Base-by-base conservation (phyloP, 352 stramenopile genomes). In the Elongisporangium undulatum region DNA sequence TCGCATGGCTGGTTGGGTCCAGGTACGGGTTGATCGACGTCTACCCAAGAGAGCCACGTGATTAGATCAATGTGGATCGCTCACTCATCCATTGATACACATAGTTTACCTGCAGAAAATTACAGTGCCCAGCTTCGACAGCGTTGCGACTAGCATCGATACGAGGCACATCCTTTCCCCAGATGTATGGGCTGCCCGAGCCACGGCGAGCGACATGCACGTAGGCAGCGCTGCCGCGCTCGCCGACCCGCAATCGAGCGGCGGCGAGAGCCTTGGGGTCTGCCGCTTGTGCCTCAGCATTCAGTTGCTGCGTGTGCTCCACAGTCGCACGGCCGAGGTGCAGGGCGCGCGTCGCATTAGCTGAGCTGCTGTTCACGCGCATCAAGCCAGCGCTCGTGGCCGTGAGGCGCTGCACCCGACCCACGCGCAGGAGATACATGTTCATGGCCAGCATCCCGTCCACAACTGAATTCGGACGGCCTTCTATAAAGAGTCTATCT, bases 101-200 rank as follows among this genome's bases (percentile, higher is more conserved):
- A 24, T 6, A 1, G 15, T 13, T 6, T 53, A 81, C 69, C 65
- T 79, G 71, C 5, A 92, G 58, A 39, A 92, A 88, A 61, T 92
- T 92, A 39, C 80, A 82, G 49, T 77, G 83, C 0, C 51, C 62
- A 0, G 67, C 66, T 22, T 78, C 62, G 9, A 76, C 56, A 8
- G 52, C 51, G 56, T 88, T 90, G 52, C 34, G 34, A 17, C 59
- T 79, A 4, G 62, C 68, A 48, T 92, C 72, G 38, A 92, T 75
- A 52, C 83, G 79, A 34, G 83, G 79, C 51, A 92, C 69, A 21
- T 92, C 79, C 55, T 85, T 88, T 12, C 77, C 73, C 83, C 81
- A 92, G 41, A 89, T 51, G 38, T 77, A 74, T 24, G 83, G 70
- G 23, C 81, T 87, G 3, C 81, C 83, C n/a, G 90, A 64, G 19